A percentile compares a stretch with the other conserved stretches of the same genome.
Conservation (phyloP, 345 rosid species). For the Heritiera fomes region DNA sequence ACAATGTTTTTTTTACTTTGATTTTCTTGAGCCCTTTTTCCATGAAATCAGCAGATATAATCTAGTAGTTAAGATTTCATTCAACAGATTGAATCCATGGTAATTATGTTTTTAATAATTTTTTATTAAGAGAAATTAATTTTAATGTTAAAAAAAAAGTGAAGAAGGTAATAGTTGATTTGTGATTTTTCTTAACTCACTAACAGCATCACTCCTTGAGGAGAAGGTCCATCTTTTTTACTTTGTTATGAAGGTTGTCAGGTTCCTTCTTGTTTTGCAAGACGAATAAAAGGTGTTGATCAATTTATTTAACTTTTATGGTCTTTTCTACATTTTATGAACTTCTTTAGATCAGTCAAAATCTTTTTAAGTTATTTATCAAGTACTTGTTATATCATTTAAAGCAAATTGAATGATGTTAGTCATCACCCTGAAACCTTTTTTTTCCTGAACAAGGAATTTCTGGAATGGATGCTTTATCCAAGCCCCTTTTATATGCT, state of each 20-base stretch:
- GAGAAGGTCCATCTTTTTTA: too few species aligned
- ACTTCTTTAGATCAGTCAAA: neutral
- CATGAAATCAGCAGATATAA: neutral
- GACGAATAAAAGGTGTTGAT: neutral
- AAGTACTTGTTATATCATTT: neutral
- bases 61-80: neutral
- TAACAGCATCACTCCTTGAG: too few species aligned
- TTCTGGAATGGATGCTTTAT: neutral
- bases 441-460: neutral
- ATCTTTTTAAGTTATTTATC: neutral
- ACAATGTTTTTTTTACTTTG: constrained; percentile 5
- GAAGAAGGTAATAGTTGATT: neutral
- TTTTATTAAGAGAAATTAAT: neutral
- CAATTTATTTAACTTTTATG: neutral
- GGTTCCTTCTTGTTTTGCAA: neutral
- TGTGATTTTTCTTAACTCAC: too few species aligned
- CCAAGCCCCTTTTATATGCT: neutral
- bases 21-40: neutral
- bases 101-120: neutral
- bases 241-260: neutral
- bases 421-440: neutral
- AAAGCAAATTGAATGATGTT: neutral
- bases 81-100: neutral
- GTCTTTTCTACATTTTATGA: neutral
- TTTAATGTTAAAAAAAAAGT: neutral